Percentiles rank a stretch among this genome's conserved stretches.
Evolutionary conservation across 495 filamentous ascomycete species (phyloP).

Genomic region (Aspergillus asperescens): DNA sequence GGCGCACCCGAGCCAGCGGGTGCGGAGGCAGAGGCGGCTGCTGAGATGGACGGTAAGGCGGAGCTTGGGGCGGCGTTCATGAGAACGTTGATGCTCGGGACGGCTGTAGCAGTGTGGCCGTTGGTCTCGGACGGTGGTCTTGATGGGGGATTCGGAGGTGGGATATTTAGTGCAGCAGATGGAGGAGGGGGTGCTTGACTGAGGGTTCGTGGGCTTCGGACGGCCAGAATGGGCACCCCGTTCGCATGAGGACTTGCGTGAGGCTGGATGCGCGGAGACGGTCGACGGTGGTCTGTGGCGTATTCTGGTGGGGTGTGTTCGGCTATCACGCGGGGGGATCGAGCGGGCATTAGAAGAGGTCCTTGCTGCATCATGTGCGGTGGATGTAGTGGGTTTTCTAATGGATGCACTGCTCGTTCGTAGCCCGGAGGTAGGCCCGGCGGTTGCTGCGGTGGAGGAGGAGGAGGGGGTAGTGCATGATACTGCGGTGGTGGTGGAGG

Average conservation of each 20-base stretch:
- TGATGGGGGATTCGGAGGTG: slow-evolving; percentile 18
- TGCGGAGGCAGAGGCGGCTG: background rate
- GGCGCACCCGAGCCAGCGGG: slow-evolving; percentile 16
- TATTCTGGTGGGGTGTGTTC: slow-evolving; percentile 34
- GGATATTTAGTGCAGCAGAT: slow-evolving; percentile 25
- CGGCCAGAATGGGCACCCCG: slow-evolving; percentile 14
- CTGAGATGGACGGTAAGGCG: slow-evolving; percentile 36
- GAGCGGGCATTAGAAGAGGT: slow-evolving; percentile 23
- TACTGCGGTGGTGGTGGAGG: slow-evolving; percentile 23
- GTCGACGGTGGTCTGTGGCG: slow-evolving; percentile 30
- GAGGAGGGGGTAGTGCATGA: slow-evolving; percentile 28
- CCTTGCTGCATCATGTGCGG: slow-evolving; percentile 18
- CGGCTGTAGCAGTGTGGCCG: slow-evolving; percentile 29
- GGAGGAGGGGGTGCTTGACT: slow-evolving; percentile 31
- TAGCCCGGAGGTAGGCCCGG: slow-evolving; percentile 26
- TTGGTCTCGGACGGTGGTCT: slow-evolving; percentile 21
- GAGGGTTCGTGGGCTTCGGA: slow-evolving; percentile 27
- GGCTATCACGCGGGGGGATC: slow-evolving; percentile 34
- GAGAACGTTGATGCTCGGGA: slow-evolving; percentile 49
- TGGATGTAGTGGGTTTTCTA: slow-evolving; percentile 26
- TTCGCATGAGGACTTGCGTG: slow-evolving; percentile 26
- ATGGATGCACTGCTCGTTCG: slow-evolving; percentile 31
- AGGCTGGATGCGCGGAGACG: slow-evolving; percentile 35
- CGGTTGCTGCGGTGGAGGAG: slow-evolving; percentile 18
- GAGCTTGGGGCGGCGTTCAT: slow-evolving; percentile 47